Evolutionary conservation across 2,329 filamentous ascomycete species (phyloP), one percentile per base, ranked within the genome.

Genomic region (Penicillium sp.): DNA sequence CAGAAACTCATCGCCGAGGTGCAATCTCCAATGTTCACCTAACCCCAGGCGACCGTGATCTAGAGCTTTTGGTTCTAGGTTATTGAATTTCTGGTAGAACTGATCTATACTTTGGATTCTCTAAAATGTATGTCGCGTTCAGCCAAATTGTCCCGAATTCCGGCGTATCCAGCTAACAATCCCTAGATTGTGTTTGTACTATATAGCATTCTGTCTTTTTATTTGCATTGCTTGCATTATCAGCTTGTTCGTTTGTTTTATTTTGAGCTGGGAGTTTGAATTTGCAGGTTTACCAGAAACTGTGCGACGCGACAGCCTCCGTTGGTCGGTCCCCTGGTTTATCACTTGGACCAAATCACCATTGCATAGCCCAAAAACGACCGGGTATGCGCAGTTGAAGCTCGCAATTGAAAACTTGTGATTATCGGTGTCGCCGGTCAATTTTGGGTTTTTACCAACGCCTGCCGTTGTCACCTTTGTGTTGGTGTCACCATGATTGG

Each of bases 401-500:
- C 6, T 29, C 5, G 6, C 25, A 31, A 21, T 19, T 25, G 5
- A 25, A 42, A 35, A 12, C 35, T 41, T 41, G 54, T 53, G 49
- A 42, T 35, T 37, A 35, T 48, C 7, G 7, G 37, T 31, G 13
- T 19, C 23, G 21, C 35, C 21, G 9, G 4, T 37, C 25, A n/a
- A 41, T 38, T 46, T 38, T 19, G 46, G 5, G n/a, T 15, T 46
- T 42, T 19, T 35, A 23, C 19, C n/a, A 40, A 43, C 54, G 9
- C 25, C 47, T 45, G 47, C 40, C 31, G 46, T 45, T 48, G 38
- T 59, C 21, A 48, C 9, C 9, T 59, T 46, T 60, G 19, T 35
- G 25, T 46, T 33, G 54, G 51, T 60, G 46, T 27, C 54, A 61
- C 52, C 52, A 67, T 67, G 65, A 43, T 66, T 45, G 49, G 55